phyloP scores from a whole-genome alignment of 2,329 filamentous ascomycete genomes.

The Aquanectria penicillioides region DNA sequence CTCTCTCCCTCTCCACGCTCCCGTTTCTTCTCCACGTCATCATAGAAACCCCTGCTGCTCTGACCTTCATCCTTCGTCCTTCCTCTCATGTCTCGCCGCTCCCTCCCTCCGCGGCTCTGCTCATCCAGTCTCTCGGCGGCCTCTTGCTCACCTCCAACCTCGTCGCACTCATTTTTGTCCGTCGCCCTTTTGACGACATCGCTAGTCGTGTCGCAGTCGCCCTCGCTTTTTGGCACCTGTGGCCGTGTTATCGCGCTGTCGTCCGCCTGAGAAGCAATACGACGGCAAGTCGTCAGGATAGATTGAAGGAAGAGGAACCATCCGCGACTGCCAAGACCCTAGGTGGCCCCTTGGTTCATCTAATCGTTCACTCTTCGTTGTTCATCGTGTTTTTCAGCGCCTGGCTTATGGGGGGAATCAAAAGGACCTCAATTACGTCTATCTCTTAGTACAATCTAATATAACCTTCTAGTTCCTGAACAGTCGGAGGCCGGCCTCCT shows the following conservation, averaged over 20 bases:
- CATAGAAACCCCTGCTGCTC: conserved; percentile 54
- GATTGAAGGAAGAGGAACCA: background rate
- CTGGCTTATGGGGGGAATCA: conserved; percentile 27
- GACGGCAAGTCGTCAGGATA: conserved; percentile 28
- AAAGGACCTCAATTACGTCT: conserved; percentile 20
- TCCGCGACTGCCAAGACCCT: conserved; percentile 42
- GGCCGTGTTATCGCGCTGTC: conserved; percentile 57
- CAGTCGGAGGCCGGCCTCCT: conserved; percentile 63
- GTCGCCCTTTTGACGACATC: conserved; percentile 45
- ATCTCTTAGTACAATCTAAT: conserved; percentile 18
- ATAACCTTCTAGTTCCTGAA: conserved; percentile 55
- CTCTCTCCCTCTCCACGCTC: conserved; percentile 26
- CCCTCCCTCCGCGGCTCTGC: conserved; percentile 51
- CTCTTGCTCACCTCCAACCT: conserved; percentile 57
- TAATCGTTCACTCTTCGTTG: conserved; percentile 53
- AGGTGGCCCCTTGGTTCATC: conserved; percentile 58
- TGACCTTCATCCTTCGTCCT: conserved; percentile 57
- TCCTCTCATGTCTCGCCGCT: conserved; percentile 54
- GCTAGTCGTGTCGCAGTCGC: conserved; percentile 49
- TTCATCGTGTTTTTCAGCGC: conserved; percentile 47
- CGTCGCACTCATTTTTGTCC: conserved; percentile 51
- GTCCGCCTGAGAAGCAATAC: conserved; percentile 43
- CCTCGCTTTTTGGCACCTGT: conserved; percentile 60
- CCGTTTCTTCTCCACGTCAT: conserved; percentile 52
- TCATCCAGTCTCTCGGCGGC: conserved; percentile 60